A percentile compares a stretch with the other conserved stretches of the same genome.
phyloP scores from a whole-genome alignment of 257 asterid species.

The Forsythia viridissima region DNA sequence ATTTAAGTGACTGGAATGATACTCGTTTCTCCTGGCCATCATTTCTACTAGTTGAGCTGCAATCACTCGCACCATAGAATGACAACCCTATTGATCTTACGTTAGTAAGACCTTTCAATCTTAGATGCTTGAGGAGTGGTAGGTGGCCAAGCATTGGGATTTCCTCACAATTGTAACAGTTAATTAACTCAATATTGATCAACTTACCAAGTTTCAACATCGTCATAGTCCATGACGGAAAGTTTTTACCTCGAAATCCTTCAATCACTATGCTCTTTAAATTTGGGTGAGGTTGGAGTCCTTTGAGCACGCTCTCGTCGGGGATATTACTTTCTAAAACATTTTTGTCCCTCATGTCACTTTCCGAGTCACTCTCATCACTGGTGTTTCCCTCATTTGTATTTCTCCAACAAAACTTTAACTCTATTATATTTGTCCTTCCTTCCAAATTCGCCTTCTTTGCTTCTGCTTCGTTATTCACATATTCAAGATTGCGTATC shows the following conservation, averaged over 20 bases:
- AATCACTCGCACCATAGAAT: conserved; percentile 20
- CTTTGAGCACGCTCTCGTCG: conserved; percentile 38
- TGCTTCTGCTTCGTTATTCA: neutral
- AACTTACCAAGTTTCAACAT: conserved; percentile 4
- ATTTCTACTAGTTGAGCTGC: neutral
- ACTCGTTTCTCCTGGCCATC: neutral
- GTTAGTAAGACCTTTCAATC: neutral
- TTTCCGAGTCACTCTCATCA: neutral
- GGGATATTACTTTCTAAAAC: neutral
- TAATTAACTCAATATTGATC: neutral
- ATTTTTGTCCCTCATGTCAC: too few species aligned
- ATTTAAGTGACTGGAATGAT: conserved; percentile 26
- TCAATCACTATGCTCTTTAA: conserved; percentile 8
- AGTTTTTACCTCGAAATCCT: conserved; percentile 14
- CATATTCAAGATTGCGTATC: neutral
- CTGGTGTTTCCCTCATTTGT: too few species aligned
- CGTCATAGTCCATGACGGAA: conserved; percentile 29
- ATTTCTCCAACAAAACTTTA: neutral
- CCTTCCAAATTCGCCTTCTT: neutral
- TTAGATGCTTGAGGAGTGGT: conserved; percentile 20
- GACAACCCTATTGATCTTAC: conserved; percentile 14
- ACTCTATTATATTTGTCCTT: neutral
- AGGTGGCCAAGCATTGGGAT: conserved; percentile 37
- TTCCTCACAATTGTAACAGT: conserved; percentile 4
- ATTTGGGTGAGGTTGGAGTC: conserved; percentile 37